phyloP scores from a whole-genome alignment of 2,329 filamentous ascomycete genomes.

The Nothophoma quercina region DNA sequence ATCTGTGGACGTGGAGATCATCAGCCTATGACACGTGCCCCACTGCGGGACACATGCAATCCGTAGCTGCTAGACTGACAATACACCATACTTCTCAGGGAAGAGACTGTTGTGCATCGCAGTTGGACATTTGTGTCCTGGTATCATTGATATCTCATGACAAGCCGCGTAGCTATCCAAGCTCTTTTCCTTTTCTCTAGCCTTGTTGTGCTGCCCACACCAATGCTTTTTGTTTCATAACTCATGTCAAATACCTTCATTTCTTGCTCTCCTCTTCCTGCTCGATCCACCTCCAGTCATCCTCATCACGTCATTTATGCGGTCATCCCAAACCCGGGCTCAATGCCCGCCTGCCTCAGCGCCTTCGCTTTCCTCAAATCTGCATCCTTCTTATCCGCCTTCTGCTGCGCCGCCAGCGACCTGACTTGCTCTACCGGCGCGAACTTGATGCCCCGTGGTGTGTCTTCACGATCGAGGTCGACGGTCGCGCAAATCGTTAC shows the following conservation, averaged over 20 bases:
- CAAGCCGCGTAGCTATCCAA: constrained; percentile 20
- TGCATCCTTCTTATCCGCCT: constrained; percentile 71
- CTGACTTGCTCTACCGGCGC: constrained; percentile 75
- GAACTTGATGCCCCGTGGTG: constrained; percentile 74
- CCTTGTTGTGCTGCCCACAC: constrained; percentile 6
- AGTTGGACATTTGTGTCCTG: constrained; percentile 25
- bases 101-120: constrained; percentile 3
- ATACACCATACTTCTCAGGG: background rate
- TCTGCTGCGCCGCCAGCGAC: constrained; percentile 74
- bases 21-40: background rate
- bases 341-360: constrained; percentile 59
- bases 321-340: constrained; percentile 76
- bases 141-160: constrained; percentile 27
- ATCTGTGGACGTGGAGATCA: too few species aligned
- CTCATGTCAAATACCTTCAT: background rate
- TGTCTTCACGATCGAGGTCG: constrained; percentile 94
- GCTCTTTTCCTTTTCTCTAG: constrained; percentile 14
- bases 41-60: too few species aligned
- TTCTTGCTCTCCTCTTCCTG: background rate
- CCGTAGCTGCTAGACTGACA: background rate
- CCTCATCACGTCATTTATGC: constrained; percentile 3
- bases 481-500: constrained; percentile 96
- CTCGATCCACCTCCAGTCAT: background rate
- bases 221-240: constrained; percentile 12
- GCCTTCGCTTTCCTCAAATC: constrained; percentile 70